Evolutionary conservation across 345 rosid species (phyloP), one percentile per base, ranked within the genome.

Genomic region (Bruguiera parviflora): DNA sequence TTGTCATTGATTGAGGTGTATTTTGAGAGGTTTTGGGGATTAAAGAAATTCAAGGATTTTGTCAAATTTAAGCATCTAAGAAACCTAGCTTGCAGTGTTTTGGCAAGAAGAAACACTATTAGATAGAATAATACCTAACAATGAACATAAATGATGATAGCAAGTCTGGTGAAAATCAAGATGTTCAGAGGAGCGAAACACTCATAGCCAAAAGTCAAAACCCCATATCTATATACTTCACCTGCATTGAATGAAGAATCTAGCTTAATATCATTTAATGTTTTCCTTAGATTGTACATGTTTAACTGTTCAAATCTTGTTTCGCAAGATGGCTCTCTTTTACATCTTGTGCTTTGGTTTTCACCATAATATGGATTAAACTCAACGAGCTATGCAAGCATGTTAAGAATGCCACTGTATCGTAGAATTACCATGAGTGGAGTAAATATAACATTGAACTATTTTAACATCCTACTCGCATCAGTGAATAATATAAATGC

Each of bases 331-430:
- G 43, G 6, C 55, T 43, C 63, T 68, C 53, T 10, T 39, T 27
- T n/a, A 49, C 35, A 29, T 69, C 29, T 47, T 29, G 16, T 0
- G 22, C 64, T 27, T 27, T 39, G 16, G 56, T 22, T 27, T 27
- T 22, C 49, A 43, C 49, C 2, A 43, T 43, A 43, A 43, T 5
- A 43, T 13, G 57, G 6, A n/a, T 31, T 6, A 57, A 58, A 39
- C 58, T 47, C 69, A 64, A 66, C 20, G 69, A 29, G 35, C 47
- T 53, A 58, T 37, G 53, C 21, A 49, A 27, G 37, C 53, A 59
- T 21, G 13, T 52, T 22, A 59, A 61, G 35, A 27, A 35, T 49
- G 39, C 33, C 56, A 39, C 18, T 25, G 24, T 20, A 57, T 25
- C 22, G 32, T 28, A 47, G 27, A 15, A 53, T 3, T 62, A 63